These are phyloP conservation scores for Hawksworthiomyces lignivorus DNA, from an alignment of 2,329 filamentous ascomycete genomes.

Conservation along the genomic window DNA sequence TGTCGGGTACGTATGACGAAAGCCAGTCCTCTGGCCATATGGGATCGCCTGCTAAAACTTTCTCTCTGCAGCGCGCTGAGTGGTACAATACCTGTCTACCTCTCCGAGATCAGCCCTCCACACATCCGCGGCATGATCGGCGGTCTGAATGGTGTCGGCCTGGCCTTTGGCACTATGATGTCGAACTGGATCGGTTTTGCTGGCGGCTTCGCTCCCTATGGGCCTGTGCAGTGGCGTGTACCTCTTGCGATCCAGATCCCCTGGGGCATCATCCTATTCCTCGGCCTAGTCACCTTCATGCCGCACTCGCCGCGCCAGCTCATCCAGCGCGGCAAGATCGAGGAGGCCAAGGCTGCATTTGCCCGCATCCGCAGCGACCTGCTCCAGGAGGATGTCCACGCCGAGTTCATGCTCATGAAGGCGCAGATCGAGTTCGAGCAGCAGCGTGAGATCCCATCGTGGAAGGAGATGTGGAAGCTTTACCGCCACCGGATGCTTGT, in stretches of 20 bases:
- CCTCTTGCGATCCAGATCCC: slow-evolving; percentile 48
- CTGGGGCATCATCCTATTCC: slow-evolving; percentile 46
- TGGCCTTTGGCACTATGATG: slow-evolving; percentile 47
- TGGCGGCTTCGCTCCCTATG: slow-evolving; percentile 45
- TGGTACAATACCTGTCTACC: slow-evolving; percentile 46
- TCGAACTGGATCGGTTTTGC: slow-evolving; percentile 52
- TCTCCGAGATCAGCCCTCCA: slow-evolving; percentile 45
- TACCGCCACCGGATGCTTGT: slow-evolving; percentile 45
- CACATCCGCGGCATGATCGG: slow-evolving; percentile 43
- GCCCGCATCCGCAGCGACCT: slow-evolving; percentile 39
- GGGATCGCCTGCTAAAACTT: no score
- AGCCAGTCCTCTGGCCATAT: neutral
- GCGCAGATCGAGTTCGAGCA: slow-evolving; percentile 50
- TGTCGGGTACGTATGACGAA: slow-evolving; percentile 28
- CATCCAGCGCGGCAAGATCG: slow-evolving; percentile 39
- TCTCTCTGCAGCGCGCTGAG: slow-evolving; percentile 32
- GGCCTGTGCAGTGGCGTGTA: slow-evolving; percentile 45
- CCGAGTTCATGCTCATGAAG: slow-evolving; percentile 48
- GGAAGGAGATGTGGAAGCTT: slow-evolving; percentile 42
- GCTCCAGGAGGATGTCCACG: slow-evolving; percentile 32
- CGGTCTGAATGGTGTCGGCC: slow-evolving; percentile 45
- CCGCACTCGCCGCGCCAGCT: slow-evolving; percentile 46
- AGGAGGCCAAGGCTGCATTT: slow-evolving; percentile 41
- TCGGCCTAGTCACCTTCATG: slow-evolving; percentile 48
- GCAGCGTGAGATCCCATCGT: slow-evolving; percentile 45